Evolutionary conservation across 1,139 yeast genomes (phyloP).

Genomic region (Yamadazyma friedrichii): DNA sequence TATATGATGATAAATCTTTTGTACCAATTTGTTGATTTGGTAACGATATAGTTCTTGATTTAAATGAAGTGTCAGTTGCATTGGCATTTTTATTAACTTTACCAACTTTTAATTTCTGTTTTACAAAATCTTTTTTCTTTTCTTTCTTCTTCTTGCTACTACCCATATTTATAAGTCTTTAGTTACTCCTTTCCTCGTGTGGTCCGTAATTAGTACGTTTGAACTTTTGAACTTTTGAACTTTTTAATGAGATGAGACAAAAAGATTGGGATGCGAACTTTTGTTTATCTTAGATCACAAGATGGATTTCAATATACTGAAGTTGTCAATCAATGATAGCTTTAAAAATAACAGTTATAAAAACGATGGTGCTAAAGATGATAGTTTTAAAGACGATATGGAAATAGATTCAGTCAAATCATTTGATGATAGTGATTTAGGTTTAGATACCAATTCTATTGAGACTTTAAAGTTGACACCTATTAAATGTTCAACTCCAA

Average conservation of each 20-base stretch:
- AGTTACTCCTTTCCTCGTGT: too few relatives aligned
- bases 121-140: slow-evolving; percentile 72
- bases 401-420: slow-evolving; percentile 15
- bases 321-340: slow-evolving; percentile 13
- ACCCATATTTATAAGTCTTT: slow-evolving; percentile 51
- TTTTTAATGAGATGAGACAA: slow-evolving; percentile 6
- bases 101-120: slow-evolving; percentile 86
- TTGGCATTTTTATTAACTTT: slow-evolving; percentile 72
- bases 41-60: slow-evolving; percentile 67
- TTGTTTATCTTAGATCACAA: slow-evolving; percentile 1
- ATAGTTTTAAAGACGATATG: slow-evolving; percentile 14
- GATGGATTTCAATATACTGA: slow-evolving; percentile 14
- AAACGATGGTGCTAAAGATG: background rate
- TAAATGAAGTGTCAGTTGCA: slow-evolving; percentile 82
- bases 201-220: too few relatives aligned
- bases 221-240: background rate
- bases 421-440: slow-evolving; percentile 7
- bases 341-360: background rate
- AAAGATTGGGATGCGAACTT: background rate
- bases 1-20: slow-evolving; percentile 52
- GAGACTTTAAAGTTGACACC: slow-evolving; percentile 9
- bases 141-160: slow-evolving; percentile 62
- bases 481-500: slow-evolving; percentile 5
- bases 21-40: slow-evolving; percentile 51
- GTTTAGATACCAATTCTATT: slow-evolving; percentile 5